A percentile compares a stretch with the other conserved stretches of the same genome.
These are phyloP conservation scores for Fraxinus nigra DNA, from an alignment of 305 asterid species.

Conservation along the genomic window DNA sequence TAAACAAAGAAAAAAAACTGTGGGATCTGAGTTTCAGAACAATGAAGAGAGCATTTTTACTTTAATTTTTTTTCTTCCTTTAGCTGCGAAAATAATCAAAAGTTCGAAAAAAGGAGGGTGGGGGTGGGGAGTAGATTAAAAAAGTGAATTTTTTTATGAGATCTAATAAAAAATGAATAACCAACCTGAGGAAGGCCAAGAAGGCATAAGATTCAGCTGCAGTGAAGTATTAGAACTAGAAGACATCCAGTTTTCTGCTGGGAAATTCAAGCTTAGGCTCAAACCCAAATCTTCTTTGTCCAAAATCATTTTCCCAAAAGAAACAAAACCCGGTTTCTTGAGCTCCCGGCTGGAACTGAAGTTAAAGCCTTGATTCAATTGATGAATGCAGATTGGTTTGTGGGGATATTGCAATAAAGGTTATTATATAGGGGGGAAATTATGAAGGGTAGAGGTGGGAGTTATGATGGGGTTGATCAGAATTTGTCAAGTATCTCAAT, in stretches of 20 bases:
- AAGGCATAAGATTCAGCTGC: constrained; percentile 46
- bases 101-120: background rate
- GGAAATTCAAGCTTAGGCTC: constrained; percentile 59
- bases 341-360: background rate
- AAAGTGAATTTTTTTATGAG: background rate
- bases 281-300: constrained; percentile 67
- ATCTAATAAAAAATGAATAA: background rate
- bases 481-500: constrained; percentile 21
- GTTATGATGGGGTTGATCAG: constrained; percentile 35
- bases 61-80: background rate
- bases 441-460: constrained; percentile 7
- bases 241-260: constrained; percentile 31
- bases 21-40: constrained; percentile 34
- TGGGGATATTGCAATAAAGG: constrained; percentile 18
- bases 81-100: background rate
- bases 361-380: background rate
- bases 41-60: background rate
- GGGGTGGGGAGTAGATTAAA: background rate
- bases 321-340: background rate
- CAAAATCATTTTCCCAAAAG: constrained; percentile 38
- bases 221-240: constrained; percentile 23
- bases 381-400: constrained; percentile 25
- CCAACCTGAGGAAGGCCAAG: constrained; percentile 54
- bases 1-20: background rate
- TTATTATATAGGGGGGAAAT: constrained; percentile 43